Base-by-base conservation (phyloP, 1,139 yeast genomes). In the Yamadazyma spencermartinsiae region DNA sequence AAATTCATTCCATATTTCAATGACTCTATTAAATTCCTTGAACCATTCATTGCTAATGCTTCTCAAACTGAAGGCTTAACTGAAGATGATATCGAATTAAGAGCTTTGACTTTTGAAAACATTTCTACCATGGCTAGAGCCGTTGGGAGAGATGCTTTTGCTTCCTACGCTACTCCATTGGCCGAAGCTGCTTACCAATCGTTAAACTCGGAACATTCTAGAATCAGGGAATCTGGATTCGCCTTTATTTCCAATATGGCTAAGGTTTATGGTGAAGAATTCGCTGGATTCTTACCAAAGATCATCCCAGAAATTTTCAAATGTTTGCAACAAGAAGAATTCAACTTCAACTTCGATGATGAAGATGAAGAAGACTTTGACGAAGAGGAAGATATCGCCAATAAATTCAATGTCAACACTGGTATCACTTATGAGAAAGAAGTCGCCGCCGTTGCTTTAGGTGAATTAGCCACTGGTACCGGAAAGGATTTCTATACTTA, bases 371-470 rank as follows among this genome's bases (percentile, higher is more conserved):
- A 36, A 16, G 34, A 30, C 13, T 30, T 35, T 9, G 72, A 65
- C 25, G 67, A 61, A 12, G 80, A 72, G 39, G 82, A 79, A 44
- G 90, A 83, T 38, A 61, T 82, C 49, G 80, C 77, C 43, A 82
- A 82, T 54, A 83, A 83, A 49, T 75, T 86, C 59, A 83, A 86
- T 52, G 90, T 90, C 49, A 89, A 89, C 73, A 86, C 96, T 37
- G 98, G 96, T 71, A 82, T 92, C 55, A 88, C 97, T 49, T 85
- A 87, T 55, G 98, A 92, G 70, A 92, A 92, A 70, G 98, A 92
- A 71, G 89, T 87, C 54, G 96, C 97, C n/a, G 78, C 94, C 34
- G 94, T 90, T 57, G 95, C 97, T 16, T 70, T 92, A 52, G 83
- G 89, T 34, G 97, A 92, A 56, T 77, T 92, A 58, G 95, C 96